phyloP scores from a whole-genome alignment of 345 rosid genomes.

The Gossypium turneri region DNA sequence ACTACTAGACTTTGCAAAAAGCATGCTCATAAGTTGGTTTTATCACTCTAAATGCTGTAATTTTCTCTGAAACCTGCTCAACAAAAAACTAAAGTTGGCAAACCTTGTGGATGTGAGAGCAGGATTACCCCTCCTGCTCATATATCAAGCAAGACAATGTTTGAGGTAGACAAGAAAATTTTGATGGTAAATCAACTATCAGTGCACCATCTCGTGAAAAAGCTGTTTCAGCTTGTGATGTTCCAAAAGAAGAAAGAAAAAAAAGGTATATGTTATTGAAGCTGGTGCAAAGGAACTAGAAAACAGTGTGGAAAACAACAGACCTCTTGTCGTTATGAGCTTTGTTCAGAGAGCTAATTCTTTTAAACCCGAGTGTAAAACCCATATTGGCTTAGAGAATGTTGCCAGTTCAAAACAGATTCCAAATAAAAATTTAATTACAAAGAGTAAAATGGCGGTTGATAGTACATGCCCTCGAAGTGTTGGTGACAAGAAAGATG shows the following conservation, averaged over 20 bases:
- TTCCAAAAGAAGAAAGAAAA: neutral
- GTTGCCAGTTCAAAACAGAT: slow-evolving; percentile 11
- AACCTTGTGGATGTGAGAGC: slow-evolving; percentile 29
- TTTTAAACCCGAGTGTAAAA: no score
- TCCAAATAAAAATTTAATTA: neutral
- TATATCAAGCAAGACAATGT: slow-evolving; percentile 17
- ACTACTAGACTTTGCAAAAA: no score
- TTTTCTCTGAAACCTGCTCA: slow-evolving; percentile 17
- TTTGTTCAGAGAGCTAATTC: slow-evolving; percentile 11
- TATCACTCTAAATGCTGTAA: slow-evolving; percentile 26
- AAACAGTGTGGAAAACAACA: neutral
- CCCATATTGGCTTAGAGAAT: no score
- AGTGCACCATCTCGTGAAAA: slow-evolving; percentile 18
- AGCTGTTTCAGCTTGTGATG: neutral
- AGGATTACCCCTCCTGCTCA: slow-evolving; percentile 13
- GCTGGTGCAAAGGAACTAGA: slow-evolving; percentile 7
- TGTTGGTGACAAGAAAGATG: no score
- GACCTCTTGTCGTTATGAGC: slow-evolving; percentile 18
- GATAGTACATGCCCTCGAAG: neutral
- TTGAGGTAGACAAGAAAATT: slow-evolving; percentile 18
- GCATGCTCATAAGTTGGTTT: slow-evolving; percentile 18
- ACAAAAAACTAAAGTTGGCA: slow-evolving; percentile 43
- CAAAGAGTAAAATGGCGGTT: neutral
- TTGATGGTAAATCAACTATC: slow-evolving; percentile 13
- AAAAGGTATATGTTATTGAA: slow-evolving; percentile 15